Base-by-base conservation (phyloP, 169 alveolate genomes). In the Theileria equi region DNA sequence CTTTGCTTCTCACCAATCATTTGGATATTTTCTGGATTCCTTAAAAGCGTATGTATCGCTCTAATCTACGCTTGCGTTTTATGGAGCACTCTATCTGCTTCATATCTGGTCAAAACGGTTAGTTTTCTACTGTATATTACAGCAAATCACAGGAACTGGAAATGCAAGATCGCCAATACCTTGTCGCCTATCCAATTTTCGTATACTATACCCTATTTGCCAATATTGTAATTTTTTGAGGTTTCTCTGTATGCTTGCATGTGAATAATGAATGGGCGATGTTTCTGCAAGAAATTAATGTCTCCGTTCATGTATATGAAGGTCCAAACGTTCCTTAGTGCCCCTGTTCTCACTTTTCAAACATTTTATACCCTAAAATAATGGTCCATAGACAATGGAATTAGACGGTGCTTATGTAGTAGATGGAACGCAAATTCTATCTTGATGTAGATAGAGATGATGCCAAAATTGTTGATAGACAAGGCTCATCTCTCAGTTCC, bases 81-180 rank as follows among this genome's bases (percentile, higher is more conserved):
- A 11, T 74, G 84, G 84, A 74, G 84, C 65, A 74, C 84, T 2
- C 45, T 72, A 3, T 59, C 80, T 5, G 84, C 84, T 0, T 53
- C 84, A 5, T 48, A 57, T 26, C 66, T 74, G 5, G 28, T 65
- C 0, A 31, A 53, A 21, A 31, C 16, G 70, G 84, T 74, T 41
- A 1, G 84, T 52, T 19, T 13, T 4, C 2, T 8, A 32, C 10
- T 17, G 19, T 8, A 10, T 47, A 47, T 13, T 10, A 16, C 10
- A 8, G 57, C 35, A 8, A 8, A 13, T 13, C 19, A 47, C 13
- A 8, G 57, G 35, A 8, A 32, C 10, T 54, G 17, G 57, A 8
- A 54, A 7, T 54, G 53, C 43, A 41, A 1, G 1, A 10, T 55
- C 23, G 80, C 40, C 36, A 61, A n/a, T 62, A 65, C 54, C 38